Evolutionary conservation across 2,329 filamentous ascomycete genomes (phyloP).

Genomic region (Ophiostoma ips): DNA sequence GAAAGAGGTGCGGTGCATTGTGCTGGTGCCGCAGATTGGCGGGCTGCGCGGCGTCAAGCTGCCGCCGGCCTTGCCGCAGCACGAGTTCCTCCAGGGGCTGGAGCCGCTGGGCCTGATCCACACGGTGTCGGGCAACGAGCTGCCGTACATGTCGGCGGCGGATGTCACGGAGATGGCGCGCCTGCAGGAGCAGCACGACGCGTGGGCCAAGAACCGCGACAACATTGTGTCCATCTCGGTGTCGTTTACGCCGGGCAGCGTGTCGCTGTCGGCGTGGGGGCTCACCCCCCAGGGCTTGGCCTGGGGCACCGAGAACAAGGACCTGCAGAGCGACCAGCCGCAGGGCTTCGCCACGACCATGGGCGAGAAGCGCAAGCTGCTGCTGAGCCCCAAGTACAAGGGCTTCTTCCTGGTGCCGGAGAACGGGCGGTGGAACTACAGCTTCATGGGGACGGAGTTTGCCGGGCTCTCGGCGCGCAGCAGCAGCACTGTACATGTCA

Average conservation of each 20-base stretch:
- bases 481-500: constrained; percentile 57
- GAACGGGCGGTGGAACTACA: constrained; percentile 88
- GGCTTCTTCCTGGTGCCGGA: constrained; percentile 96
- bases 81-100: constrained; percentile 73
- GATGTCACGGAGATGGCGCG: constrained; percentile 92
- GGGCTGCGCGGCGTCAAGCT: constrained; percentile 85
- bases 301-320: constrained; percentile 94
- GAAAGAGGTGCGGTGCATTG: constrained; percentile 93
- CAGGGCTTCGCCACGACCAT: constrained; percentile 84
- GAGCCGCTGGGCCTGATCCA: constrained; percentile 93
- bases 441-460: constrained; percentile 89
- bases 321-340: constrained; percentile 81
- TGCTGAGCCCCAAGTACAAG: constrained; percentile 84
- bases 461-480: constrained; percentile 72
- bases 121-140: constrained; percentile 86
- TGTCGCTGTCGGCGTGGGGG: constrained; percentile 86
- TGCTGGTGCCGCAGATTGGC: constrained; percentile 94
- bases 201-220: constrained; percentile 56
- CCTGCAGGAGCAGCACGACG: constrained; percentile 66
- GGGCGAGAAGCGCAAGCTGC: constrained; percentile 87
- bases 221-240: constrained; percentile 92
- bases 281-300: constrained; percentile 86
- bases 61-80: constrained; percentile 77
- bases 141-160: constrained; percentile 87
- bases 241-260: constrained; percentile 90